Conservation (phyloP, 2,329 filamentous ascomycete species). For the Cordyceps militaris region DNA sequence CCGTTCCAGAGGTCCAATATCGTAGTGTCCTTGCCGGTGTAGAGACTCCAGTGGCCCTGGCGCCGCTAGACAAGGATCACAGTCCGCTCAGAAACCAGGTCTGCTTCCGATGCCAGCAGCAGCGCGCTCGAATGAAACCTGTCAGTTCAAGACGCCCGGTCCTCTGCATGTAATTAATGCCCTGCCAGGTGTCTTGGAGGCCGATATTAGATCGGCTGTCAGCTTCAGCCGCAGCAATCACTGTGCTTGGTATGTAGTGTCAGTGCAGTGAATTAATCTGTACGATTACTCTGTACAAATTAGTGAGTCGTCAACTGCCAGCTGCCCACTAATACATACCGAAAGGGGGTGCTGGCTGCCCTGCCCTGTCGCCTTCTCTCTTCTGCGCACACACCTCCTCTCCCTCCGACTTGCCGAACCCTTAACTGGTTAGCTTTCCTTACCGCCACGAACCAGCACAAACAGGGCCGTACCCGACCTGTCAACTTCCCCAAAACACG, state of each 20-base stretch:
- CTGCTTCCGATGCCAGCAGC: neutral
- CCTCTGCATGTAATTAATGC: neutral
- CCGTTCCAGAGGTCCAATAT: too few relatives aligned
- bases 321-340: too few relatives aligned
- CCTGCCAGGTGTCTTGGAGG: neutral
- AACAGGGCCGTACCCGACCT: conserved; percentile 5
- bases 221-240: conserved; percentile 3
- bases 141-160: neutral
- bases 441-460: neutral
- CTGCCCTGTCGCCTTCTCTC: too few relatives aligned
- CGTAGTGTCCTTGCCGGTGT: neutral
- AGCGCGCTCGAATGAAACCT: too few relatives aligned
- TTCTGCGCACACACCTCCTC: too few relatives aligned
- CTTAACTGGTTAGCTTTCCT: too few relatives aligned
- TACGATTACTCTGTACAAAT: too few relatives aligned
- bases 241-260: neutral
- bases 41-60: neutral
- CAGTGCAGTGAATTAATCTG: too few relatives aligned
- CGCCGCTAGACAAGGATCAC: neutral
- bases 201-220: neutral
- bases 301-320: too few relatives aligned
- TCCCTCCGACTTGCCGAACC: too few relatives aligned
- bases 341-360: neutral
- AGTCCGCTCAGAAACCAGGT: neutral
- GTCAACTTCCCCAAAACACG: conserved; percentile 4